These are phyloP conservation scores for Pichia membranifaciens DNA, from an alignment of 805 yeast genomes.

Conservation along the genomic window DNA sequence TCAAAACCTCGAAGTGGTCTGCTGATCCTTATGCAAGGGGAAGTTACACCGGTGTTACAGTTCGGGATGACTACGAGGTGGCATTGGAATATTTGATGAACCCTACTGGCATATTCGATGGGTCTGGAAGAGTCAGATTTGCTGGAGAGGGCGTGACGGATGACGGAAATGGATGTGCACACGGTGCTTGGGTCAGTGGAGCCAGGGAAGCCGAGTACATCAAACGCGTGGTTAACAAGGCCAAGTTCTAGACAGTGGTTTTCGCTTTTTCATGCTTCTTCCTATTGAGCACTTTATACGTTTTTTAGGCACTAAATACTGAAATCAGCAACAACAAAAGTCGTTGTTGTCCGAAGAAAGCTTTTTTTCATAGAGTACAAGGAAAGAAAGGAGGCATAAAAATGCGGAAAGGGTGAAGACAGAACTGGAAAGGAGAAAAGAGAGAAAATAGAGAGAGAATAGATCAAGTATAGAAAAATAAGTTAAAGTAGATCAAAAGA, in stretches of 20 bases:
- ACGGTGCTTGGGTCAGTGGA: conserved; percentile 53
- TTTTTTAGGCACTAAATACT: too few species aligned
- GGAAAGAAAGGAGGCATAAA: too few species aligned
- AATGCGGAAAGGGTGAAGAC: too few species aligned
- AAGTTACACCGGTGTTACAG: conserved; percentile 32
- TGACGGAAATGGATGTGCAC: conserved; percentile 54
- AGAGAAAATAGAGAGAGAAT: neutral
- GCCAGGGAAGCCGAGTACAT: conserved; percentile 38
- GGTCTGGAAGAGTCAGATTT: conserved; percentile 39
- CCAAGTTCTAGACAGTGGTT: conserved; percentile 13
- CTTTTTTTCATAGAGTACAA: too few species aligned
- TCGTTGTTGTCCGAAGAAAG: too few species aligned
- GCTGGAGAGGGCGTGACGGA: conserved; percentile 52
- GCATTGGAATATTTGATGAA: conserved; percentile 34
- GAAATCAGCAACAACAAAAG: too few species aligned
- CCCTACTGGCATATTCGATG: conserved; percentile 37
- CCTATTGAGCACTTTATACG: neutral
- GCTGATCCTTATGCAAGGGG: conserved; percentile 47
- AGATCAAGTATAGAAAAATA: neutral
- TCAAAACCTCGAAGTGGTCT: conserved; percentile 41
- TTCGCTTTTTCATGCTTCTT: neutral
- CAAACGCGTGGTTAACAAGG: conserved; percentile 18
- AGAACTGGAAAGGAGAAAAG: too few species aligned
- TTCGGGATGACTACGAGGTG: conserved; percentile 25
- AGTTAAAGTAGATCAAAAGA: neutral